Conservation (phyloP, 2,329 filamentous ascomycete genomes). For the Lecanicillium sp. region DNA sequence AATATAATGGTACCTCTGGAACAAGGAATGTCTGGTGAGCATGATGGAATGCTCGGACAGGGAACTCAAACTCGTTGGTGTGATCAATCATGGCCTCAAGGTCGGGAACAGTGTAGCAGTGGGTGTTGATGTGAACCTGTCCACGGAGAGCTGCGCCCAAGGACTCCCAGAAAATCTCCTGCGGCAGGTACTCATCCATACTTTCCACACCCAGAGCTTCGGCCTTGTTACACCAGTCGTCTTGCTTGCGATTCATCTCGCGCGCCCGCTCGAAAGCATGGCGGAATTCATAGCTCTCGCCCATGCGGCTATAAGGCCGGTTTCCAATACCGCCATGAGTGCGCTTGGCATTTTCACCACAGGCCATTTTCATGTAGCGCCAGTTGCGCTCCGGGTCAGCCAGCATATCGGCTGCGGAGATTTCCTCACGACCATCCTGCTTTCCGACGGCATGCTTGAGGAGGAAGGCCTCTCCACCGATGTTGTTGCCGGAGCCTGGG, state of each 20-base stretch:
- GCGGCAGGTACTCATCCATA: constrained; percentile 50
- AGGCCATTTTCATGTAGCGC: constrained; percentile 72
- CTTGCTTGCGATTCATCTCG: constrained; percentile 47
- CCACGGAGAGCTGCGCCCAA: constrained; percentile 55
- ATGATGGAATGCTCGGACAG: constrained; percentile 10
- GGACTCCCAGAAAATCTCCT: constrained; percentile 55
- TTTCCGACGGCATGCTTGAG: constrained; percentile 60
- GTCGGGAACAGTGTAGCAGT: constrained; percentile 64
- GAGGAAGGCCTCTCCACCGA: constrained; percentile 61
- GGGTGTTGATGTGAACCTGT: constrained; percentile 61
- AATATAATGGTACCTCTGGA: constrained; percentile 54
- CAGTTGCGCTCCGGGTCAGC: constrained; percentile 57
- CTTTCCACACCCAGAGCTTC: constrained; percentile 38
- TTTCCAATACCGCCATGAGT: constrained; percentile 48
- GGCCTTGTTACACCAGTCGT: constrained; percentile 59
- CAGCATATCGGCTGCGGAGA: constrained; percentile 54
- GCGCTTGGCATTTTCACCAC: constrained; percentile 60
- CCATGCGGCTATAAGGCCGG: constrained; percentile 51
- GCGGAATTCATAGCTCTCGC: constrained; percentile 62
- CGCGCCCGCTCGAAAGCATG: constrained; percentile 58
- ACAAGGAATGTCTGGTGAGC: constrained; percentile 9
- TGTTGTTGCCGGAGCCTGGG: constrained; percentile 64
- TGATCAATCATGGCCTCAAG: constrained; percentile 62
- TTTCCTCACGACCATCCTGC: constrained; percentile 50
- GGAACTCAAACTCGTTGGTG: constrained; percentile 63